These are phyloP conservation scores for Termitomyces sp. DNA, from an alignment of 768 basidiomycete species.

Conservation along the genomic window DNA sequence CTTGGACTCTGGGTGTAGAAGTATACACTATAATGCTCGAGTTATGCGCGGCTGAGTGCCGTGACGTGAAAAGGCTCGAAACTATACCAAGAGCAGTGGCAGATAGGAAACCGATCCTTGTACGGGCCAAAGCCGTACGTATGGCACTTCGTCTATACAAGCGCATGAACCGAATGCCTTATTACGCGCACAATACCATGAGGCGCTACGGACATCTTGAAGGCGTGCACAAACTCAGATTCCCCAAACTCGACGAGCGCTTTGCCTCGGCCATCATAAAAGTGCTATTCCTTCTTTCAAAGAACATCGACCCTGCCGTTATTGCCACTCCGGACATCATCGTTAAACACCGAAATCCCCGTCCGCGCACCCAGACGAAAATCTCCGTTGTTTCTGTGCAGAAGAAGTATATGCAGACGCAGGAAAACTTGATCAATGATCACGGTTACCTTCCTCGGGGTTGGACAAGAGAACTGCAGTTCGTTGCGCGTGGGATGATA, in stretches of 20 bases:
- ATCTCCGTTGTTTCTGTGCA: not conserved
- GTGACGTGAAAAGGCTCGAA: conserved; percentile 11
- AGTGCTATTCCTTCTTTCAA: conserved; percentile 23
- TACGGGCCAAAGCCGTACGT: not conserved
- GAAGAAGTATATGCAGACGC: not conserved
- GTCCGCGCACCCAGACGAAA: not conserved
- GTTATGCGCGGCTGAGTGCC: conserved; percentile 43
- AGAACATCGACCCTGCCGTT: not conserved
- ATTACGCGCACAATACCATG: not conserved
- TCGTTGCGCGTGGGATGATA: conserved; percentile 13
- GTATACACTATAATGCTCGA: conserved; percentile 73
- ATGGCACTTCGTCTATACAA: conserved; percentile 6
- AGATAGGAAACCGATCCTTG: not conserved
- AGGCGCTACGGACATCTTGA: not conserved
- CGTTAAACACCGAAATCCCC: not conserved
- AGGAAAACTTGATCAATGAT: not conserved
- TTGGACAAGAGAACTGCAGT: conserved; percentile 12
- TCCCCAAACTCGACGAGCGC: conserved; percentile 49
- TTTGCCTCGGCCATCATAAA: conserved; percentile 63
- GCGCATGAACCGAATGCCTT: conserved; percentile 1
- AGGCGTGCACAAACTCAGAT: conserved; percentile 9
- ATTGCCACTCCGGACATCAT: not conserved
- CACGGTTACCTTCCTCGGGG: not conserved
- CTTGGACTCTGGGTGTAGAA: conserved; percentile 63
- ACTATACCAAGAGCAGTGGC: conserved; percentile 10